Conservation (phyloP, 73 alveolate genomes). For the Durusdinium trenchii region DNA sequence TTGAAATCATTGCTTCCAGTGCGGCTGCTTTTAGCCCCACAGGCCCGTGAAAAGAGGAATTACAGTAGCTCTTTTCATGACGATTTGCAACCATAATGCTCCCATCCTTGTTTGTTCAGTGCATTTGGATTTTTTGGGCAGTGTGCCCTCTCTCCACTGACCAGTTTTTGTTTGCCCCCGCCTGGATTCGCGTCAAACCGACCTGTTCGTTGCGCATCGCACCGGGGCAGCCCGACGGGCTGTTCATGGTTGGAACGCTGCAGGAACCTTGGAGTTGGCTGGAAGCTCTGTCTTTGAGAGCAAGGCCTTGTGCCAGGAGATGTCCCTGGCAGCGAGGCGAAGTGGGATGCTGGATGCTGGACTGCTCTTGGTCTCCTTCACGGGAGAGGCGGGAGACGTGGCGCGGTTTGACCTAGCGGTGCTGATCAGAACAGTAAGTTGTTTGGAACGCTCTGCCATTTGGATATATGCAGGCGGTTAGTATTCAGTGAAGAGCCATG, state of each 20-base stretch:
- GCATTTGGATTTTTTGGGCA: too few species aligned
- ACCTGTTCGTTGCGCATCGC: too few species aligned
- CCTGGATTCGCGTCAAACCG: too few species aligned
- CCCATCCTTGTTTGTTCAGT: too few species aligned
- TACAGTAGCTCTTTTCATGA: too few species aligned
- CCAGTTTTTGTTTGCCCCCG: too few species aligned
- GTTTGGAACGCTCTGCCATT: background rate
- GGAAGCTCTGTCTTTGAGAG: constrained; percentile 55
- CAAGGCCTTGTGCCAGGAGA: constrained; percentile 50
- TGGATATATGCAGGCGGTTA: background rate
- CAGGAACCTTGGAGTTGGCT: too few species aligned
- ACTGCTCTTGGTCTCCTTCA: constrained; percentile 29
- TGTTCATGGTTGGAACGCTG: too few species aligned
- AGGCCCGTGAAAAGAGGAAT: background rate
- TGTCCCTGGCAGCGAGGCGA: constrained; percentile 45
- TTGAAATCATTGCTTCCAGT: constrained; percentile 37
- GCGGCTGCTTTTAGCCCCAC: constrained; percentile 11
- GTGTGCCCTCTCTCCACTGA: too few species aligned
- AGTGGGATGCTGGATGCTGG: constrained; percentile 53
- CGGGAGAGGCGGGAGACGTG: constrained; percentile 32
- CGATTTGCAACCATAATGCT: too few species aligned
- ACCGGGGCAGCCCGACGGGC: too few species aligned
- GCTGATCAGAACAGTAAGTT: too few species aligned
- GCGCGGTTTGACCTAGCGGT: background rate
- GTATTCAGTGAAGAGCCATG: background rate